phyloP scores from a whole-genome alignment of 1,284 basidiomycete genomes.

The Mycena citricolor region DNA sequence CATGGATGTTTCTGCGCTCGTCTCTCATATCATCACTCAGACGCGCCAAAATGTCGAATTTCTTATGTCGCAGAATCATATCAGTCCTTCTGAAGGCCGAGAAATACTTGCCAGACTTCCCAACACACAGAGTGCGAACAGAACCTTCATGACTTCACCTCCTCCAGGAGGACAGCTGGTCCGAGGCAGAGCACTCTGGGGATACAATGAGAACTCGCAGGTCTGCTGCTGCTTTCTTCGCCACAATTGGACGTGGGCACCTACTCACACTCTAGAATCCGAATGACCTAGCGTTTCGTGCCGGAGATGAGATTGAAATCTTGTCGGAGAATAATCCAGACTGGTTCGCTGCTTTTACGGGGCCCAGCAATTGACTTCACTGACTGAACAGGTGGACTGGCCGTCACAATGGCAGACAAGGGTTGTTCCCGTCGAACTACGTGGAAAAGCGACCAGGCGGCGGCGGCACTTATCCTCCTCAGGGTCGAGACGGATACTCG shows the following conservation, averaged over 20 bases:
- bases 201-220: conserved; percentile 55
- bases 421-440: conserved; percentile 59
- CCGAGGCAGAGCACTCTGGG: conserved; percentile 60
- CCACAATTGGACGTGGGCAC: conserved; percentile 12
- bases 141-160: conserved; percentile 23
- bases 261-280: conserved; percentile 45
- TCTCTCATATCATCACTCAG: conserved; percentile 50
- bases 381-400: conserved; percentile 41
- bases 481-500: conserved; percentile 17
- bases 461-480: conserved; percentile 22
- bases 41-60: conserved; percentile 67
- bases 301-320: conserved; percentile 56
- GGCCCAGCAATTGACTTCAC: too few species aligned
- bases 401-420: conserved; percentile 48
- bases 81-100: conserved; percentile 54
- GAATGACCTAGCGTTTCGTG: conserved; percentile 51
- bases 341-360: conserved; percentile 39
- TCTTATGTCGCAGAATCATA: conserved; percentile 56
- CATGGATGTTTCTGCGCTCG: conserved; percentile 14
- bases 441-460: conserved; percentile 53
- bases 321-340: conserved; percentile 55
- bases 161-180: conserved; percentile 28
- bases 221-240: conserved; percentile 31
- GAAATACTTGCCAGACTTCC: conserved; percentile 57
- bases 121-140: too few species aligned